phyloP scores from a whole-genome alignment of 1,139 yeast genomes.

The Suhomyces maxii region DNA sequence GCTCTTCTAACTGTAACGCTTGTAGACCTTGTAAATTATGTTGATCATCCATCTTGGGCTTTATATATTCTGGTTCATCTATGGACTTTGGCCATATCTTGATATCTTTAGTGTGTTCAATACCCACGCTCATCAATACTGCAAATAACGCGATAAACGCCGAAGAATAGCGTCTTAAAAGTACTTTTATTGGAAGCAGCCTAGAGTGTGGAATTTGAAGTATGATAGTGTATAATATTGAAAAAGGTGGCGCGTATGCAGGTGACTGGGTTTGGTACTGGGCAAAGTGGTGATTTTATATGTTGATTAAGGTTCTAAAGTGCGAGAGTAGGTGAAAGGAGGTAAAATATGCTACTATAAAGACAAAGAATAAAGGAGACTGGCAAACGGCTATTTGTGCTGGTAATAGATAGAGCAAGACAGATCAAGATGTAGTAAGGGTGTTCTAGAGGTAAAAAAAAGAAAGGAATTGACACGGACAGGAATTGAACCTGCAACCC shows the following conservation, averaged over 20 bases:
- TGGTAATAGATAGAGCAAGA: too few species aligned
- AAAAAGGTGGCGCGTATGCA: too few species aligned
- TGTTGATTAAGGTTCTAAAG: too few species aligned
- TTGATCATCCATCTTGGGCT: not conserved
- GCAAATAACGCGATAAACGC: not conserved
- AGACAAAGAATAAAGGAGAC: too few species aligned
- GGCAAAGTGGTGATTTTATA: too few species aligned
- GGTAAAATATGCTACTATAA: too few species aligned
- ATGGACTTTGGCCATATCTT: not conserved
- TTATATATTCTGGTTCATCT: not conserved
- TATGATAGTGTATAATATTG: not conserved
- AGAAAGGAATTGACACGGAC: constrained; percentile 20
- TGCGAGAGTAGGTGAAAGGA: too few species aligned
- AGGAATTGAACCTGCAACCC: constrained; percentile 45
- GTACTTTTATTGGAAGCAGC: not conserved
- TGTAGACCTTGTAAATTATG: not conserved
- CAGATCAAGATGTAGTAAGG: not conserved
- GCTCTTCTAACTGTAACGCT: constrained; percentile 17
- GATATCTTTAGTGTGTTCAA: not conserved
- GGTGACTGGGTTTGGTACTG: too few species aligned
- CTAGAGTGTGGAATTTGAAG: not conserved
- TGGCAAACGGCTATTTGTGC: too few species aligned
- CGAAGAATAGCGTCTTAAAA: not conserved
- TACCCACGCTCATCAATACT: not conserved
- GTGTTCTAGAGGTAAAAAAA: constrained; percentile 3